Conservation (phyloP, 345 rosid species). For the Microcos paniculata region DNA sequence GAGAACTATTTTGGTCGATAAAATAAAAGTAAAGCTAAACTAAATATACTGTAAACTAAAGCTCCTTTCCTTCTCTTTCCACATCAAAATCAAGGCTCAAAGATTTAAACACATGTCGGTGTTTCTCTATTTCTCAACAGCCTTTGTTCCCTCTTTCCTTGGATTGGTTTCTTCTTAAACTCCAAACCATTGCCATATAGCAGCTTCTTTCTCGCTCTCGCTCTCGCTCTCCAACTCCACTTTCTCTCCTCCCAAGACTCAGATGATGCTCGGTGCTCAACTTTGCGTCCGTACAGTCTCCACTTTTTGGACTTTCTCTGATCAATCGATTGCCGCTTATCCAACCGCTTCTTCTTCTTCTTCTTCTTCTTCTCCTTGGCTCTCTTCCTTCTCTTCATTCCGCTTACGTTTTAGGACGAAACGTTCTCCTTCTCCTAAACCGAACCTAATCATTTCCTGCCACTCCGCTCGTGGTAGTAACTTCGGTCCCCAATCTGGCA, state of each 20-base stretch:
- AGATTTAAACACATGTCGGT: neutral
- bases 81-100: too few relatives aligned
- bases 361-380: neutral
- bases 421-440: conserved; percentile 22
- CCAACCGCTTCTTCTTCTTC: conserved; percentile 15
- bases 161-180: neutral
- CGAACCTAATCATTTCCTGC: conserved; percentile 44
- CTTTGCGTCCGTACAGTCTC: conserved; percentile 29
- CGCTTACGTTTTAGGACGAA: conserved; percentile 26
- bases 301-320: conserved; percentile 19
- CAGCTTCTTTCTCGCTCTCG: neutral
- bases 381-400: conserved; percentile 22
- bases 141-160: conserved; percentile 4
- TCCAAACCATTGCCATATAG: neutral
- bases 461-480: conserved; percentile 38
- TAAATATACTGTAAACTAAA: too few relatives aligned
- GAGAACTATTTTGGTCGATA: neutral
- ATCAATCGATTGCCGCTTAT: conserved; percentile 20
- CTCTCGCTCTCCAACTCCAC: neutral
- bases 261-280: conserved; percentile 45
- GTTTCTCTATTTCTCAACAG: neutral
- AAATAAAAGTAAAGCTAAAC: neutral
- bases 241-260: too few relatives aligned
- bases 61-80: too few relatives aligned
- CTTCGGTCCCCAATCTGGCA: conserved; percentile 44